These are phyloP conservation scores for Amylocystis lapponica DNA, from an alignment of 768 basidiomycete species.

Conservation along the genomic window DNA sequence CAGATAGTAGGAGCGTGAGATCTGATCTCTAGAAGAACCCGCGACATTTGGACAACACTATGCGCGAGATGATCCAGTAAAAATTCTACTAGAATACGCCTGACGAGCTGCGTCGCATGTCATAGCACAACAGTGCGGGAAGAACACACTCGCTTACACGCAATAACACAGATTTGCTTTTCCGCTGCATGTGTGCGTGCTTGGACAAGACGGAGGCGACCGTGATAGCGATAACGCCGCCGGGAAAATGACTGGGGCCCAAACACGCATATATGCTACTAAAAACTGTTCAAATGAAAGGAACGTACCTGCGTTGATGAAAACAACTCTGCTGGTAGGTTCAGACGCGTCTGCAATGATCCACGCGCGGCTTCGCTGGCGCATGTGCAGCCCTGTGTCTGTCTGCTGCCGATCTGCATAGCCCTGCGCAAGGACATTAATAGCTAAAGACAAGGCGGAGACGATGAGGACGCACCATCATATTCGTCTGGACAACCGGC, in stretches of 20 bases:
- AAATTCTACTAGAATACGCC: neutral
- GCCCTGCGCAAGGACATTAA: constrained; percentile 36
- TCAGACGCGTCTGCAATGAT: constrained; percentile 60
- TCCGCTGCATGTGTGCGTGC: neutral
- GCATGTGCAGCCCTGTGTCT: constrained; percentile 73
- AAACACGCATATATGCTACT: neutral
- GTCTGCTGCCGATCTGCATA: constrained; percentile 62
- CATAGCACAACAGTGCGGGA: no score
- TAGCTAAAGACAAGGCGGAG: neutral
- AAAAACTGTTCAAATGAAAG: no score
- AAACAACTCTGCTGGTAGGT: constrained; percentile 57
- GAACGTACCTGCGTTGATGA: constrained; percentile 64
- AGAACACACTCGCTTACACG: no score
- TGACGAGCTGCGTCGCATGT: neutral
- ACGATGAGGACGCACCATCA: constrained; percentile 49
- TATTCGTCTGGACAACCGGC: constrained; percentile 77
- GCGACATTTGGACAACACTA: neutral
- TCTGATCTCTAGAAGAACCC: no score
- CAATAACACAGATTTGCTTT: no score
- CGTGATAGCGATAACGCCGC: no score
- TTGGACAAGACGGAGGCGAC: no score
- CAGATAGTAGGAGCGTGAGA: neutral
- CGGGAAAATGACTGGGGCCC: neutral
- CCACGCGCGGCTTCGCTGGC: constrained; percentile 72
- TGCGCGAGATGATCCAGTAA: no score